Evolutionary conservation across 805 yeast genomes (phyloP), one percentile per base, ranked within the genome.

Genomic region (Spathaspora boniae): DNA sequence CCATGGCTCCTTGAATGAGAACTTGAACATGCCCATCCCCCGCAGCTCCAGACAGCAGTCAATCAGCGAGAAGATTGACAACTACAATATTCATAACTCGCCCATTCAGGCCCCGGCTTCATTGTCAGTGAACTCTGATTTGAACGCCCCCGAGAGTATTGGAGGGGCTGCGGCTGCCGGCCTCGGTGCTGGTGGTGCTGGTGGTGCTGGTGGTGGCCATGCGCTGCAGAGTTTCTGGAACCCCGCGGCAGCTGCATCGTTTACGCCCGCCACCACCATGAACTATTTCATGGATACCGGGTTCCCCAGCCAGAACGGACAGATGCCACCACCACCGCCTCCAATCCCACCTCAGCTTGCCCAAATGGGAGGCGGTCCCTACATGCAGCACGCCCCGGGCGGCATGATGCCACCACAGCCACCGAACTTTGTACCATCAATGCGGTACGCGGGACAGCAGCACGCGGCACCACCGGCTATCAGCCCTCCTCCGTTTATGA

Each of bases 51-150:
- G 76, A 31, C 72, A 68, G 45, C 80, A 74, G 46, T 72, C 78
- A 0, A 74, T 76, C 36, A 70, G 77, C 42, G 86, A 80, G 41
- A 79, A 78, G 51, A 73, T 80, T 37, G 86, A 80, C 50, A 74
- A 63, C 41, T 79, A 78, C 43, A 71, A 65, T 46, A n/a, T n/a
- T n/a, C 57, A 45, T 30, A 58, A 51, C 43, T 68, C 76, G 18
- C 74, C 74, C 14, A 66, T 59, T 40, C 77, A 65, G 45, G 62
- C 70, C 3, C 54, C 55, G 37, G 71, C 72, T 5, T 50, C 62
- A 2, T 51, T 66, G 36, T 50, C 67, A 7, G 45, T 54, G 5
- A 37, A 47, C 19, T 49, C 64, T 5, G 69, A 63, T 33, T 40
- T 52, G 37, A 52, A 44, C 22, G 35, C 45, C 14, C 42, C 26